Base-by-base conservation (phyloP, 2,329 filamentous ascomycete species). In the Coniochaeta ligniaria region DNA sequence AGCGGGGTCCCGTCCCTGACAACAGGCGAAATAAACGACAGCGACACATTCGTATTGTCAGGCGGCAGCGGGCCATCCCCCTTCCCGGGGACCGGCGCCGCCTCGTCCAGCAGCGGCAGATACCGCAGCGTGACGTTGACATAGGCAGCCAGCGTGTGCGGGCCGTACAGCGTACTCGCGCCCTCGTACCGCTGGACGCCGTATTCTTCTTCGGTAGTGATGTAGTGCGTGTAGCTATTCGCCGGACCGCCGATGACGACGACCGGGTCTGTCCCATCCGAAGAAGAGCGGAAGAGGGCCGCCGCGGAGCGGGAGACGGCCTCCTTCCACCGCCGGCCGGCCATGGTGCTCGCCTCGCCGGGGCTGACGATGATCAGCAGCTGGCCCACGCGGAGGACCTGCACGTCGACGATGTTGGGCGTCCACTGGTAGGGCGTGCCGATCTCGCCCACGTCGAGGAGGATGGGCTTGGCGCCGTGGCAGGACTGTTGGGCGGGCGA, bases 311-410 rank as follows among this genome's bases (percentile, higher is more conserved):
- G 75, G 1, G 78, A 73, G 17, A 96, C 80, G 1, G 90, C 87
- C 35, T 84, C 80, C 69, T 88, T 90, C 93, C 94, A 97, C 28
- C 94, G 85, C 24, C 93, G 83, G 0, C 93, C 93, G 1, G 91
- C 85, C 94, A 97, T 98, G 5, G 93, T 97, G 0, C 90, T 95
- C 1, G 90, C 92, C 74, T 97, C 94, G 33, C 92, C 92, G 0
- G 93, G 89, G 35, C 89, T 89, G 31, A 96, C 85, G 63, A 97
- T 86, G 63, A 97, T 88, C 60, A 96, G 78, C 7, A 97, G 76
- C 68, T 95, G 90, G 0, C 94, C 94, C 0, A 94, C 89, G 14
- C 94, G 89, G 16, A 97, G 80, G 33, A 89, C 80, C 71, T 97
- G 94, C 11, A 97, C 83, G 70, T 97, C 92, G 54, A 96, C 92